phyloP scores from a whole-genome alignment of 306 rosid genomes.

The Trichosanthes truncata region DNA sequence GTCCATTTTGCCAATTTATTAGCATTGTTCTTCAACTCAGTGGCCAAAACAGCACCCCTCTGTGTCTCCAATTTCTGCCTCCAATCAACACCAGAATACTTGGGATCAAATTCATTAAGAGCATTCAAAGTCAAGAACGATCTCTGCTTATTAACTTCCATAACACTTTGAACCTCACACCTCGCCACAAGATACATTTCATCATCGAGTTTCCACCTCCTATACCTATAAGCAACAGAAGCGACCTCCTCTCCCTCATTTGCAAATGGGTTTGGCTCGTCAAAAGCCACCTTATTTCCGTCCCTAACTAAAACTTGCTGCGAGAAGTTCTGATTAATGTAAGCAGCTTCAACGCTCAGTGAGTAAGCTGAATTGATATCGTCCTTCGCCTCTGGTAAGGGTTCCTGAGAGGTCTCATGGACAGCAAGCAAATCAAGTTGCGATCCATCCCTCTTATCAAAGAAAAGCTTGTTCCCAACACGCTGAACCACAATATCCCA shows the following conservation, averaged over 20 bases:
- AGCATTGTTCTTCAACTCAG: slow-evolving; percentile 92
- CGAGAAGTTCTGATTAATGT: slow-evolving; percentile 83
- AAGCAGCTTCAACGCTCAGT: slow-evolving; percentile 74
- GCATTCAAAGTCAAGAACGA: slow-evolving; percentile 90
- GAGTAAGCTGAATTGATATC: slow-evolving; percentile 86
- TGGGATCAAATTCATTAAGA: slow-evolving; percentile 76
- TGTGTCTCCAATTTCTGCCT: slow-evolving; percentile 97
- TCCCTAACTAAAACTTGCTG: slow-evolving; percentile 77
- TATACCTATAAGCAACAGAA: slow-evolving; percentile 68
- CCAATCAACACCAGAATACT: slow-evolving; percentile 90
- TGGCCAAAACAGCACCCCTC: slow-evolving; percentile 94
- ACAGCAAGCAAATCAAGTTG: slow-evolving; percentile 86
- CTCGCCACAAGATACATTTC: slow-evolving; percentile 79
- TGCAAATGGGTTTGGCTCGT: slow-evolving; percentile 86
- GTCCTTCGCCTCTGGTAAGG: slow-evolving; percentile 82
- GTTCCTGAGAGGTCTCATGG: slow-evolving; percentile 94
- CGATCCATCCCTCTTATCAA: slow-evolving; percentile 84
- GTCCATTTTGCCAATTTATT: slow-evolving; percentile 96
- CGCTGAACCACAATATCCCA: slow-evolving; percentile 91
- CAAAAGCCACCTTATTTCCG: slow-evolving; percentile 68
- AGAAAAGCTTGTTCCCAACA: slow-evolving; percentile 83
- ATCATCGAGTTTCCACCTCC: slow-evolving; percentile 88
- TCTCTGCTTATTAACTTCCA: slow-evolving; percentile 72
- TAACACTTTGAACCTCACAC: slow-evolving; percentile 92
- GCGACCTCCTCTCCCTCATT: slow-evolving; percentile 92